These are phyloP conservation scores for Cladosporium sp. DNA, from an alignment of 2,329 filamentous ascomycete genomes.

Conservation along the genomic window DNA sequence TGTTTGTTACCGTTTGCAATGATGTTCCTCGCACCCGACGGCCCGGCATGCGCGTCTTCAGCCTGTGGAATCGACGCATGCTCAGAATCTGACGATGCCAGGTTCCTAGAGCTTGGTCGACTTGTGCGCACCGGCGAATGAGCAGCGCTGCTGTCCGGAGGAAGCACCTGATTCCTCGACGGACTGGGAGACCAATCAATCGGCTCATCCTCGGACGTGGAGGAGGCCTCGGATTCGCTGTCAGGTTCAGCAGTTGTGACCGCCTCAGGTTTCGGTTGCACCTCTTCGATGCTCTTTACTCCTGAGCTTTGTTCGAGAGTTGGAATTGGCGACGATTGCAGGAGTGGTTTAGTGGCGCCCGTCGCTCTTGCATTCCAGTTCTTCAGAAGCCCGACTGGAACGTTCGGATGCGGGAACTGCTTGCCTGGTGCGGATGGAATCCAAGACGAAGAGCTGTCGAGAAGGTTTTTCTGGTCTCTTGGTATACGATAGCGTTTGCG, in stretches of 20 bases:
- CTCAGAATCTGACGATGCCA: neutral
- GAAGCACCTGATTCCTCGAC: neutral
- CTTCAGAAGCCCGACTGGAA: slow-evolving; percentile 34
- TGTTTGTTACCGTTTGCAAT: neutral
- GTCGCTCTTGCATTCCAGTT: slow-evolving; percentile 20
- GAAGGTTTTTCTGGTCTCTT: slow-evolving; percentile 46
- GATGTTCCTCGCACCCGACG: too few species aligned
- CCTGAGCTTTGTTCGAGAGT: neutral
- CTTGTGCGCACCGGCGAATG: neutral
- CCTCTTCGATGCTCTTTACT: neutral
- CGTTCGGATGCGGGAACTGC: slow-evolving; percentile 34
- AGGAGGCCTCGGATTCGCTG: neutral
- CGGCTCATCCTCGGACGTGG: neutral
- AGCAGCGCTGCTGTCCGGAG: slow-evolving; percentile 13
- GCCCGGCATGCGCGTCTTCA: neutral
- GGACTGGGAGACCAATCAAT: slow-evolving; percentile 11
- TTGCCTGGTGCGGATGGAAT: slow-evolving; percentile 33
- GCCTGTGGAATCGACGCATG: neutral
- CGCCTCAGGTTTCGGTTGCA: neutral
- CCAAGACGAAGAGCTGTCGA: slow-evolving; percentile 43
- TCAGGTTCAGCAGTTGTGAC: neutral
- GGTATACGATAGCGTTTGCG: slow-evolving; percentile 31
- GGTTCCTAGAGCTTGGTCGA: neutral
- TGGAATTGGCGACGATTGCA: slow-evolving; percentile 2
- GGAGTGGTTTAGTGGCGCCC: slow-evolving; percentile 7